Base-by-base conservation (phyloP, 768 basidiomycete species). In the Daedalea quercina region DNA sequence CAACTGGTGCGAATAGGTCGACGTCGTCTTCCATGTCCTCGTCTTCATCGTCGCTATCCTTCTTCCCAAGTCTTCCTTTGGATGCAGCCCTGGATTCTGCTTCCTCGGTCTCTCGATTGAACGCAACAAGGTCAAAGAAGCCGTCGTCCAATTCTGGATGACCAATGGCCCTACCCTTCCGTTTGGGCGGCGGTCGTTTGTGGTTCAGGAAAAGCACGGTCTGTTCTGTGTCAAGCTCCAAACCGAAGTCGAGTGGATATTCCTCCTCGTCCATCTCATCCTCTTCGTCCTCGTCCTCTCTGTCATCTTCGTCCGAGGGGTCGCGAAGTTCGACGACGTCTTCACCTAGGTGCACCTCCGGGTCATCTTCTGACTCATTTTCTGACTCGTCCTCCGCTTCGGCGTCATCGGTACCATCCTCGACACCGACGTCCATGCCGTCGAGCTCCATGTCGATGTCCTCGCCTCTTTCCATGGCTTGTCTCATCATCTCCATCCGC, bases 81-180 rank as follows among this genome's bases (percentile, higher is more conserved):
- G 84, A 82, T 9, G 79, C 75, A 15, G 71, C 74, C 53, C 69
- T 76, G 13, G 84, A 79, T 67, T 95, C 94, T 2, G 83, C 79
- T 58, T 79, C 80, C 65, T 90, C 89, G 1, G 86, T 85, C 65
- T 93, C 83, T 2, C 83, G 77, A 61, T 98, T 96, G 74, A 99
- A 99, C 19, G 81, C 76, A 25, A 81, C 80, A 44, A 99, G 77
- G 56, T 87, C 78, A 69, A 98, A 98, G 72, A 98, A 98, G 13
- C 76, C 82, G 64, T 98, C 95, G 67, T 97, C 86, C 25, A 97
- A 78, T 41, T 77, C 76, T 4, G 76, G 68, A 52, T 76, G 71
- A 3, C 63, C 63, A 8, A 59, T 59, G 19, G 55, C 57, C 44
- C 57, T 61, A 42, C 52, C 56, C 53, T 64, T 63, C 52, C 11